A percentile compares a stretch with the other conserved stretches of the same genome.
Evolutionary conservation across 768 basidiomycete genomes (phyloP).

Genomic region (Lentinus brumalis): DNA sequence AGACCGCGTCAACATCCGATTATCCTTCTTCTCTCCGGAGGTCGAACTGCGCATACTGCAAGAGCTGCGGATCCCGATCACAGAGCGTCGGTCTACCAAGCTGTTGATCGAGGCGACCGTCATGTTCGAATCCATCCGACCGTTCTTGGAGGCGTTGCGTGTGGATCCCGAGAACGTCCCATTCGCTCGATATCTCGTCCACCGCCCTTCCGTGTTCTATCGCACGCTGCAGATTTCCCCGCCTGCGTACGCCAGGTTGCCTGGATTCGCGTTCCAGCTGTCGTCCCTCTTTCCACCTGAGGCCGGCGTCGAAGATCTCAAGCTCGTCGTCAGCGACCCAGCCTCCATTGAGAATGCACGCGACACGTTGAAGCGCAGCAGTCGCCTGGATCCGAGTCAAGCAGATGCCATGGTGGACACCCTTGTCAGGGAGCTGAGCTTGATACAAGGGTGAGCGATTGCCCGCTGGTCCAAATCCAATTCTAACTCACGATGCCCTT

Average conservation of each 20-base stretch:
- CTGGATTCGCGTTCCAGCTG: constrained; percentile 59
- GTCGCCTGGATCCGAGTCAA: constrained; percentile 69
- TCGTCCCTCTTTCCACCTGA: constrained; percentile 49
- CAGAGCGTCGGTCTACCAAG: constrained; percentile 17
- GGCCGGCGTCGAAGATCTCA: constrained; percentile 42
- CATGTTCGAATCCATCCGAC: constrained; percentile 68
- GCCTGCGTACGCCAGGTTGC: constrained; percentile 55
- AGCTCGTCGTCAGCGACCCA: constrained; percentile 42
- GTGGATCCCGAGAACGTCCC: constrained; percentile 59
- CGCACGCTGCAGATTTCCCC: constrained; percentile 41
- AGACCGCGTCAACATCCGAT: constrained; percentile 44
- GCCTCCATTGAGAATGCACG: constrained; percentile 43
- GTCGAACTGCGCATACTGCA: constrained; percentile 51
- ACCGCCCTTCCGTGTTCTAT: constrained; percentile 41
- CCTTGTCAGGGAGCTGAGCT: constrained; percentile 56
- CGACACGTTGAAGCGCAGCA: constrained; percentile 41
- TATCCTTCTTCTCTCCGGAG: constrained; percentile 65
- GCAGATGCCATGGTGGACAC: constrained; percentile 66
- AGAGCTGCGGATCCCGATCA: constrained; percentile 33
- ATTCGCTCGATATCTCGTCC: constrained; percentile 54
- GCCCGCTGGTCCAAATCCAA: background rate
- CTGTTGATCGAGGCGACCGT: constrained; percentile 62
- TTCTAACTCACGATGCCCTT: background rate
- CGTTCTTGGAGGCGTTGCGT: constrained; percentile 65
- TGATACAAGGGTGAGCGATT: constrained; percentile 68